Base-by-base conservation (phyloP, 495 filamentous ascomycete species). In the Bryoglossum gracile region DNA sequence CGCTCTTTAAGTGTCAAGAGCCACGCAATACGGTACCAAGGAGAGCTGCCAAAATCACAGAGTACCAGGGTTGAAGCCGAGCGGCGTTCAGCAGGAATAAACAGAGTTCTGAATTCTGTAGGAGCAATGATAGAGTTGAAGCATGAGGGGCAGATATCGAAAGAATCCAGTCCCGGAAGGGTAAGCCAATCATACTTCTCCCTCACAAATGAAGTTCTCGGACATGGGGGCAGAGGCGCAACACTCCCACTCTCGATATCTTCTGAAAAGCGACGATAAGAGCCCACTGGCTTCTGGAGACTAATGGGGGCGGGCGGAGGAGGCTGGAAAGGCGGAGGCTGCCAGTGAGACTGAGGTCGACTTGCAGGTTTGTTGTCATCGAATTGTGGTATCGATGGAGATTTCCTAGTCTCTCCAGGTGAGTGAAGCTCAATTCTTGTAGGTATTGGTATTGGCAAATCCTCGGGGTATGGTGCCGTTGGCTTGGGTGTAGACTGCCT, bases 1-100 rank as follows among this genome's bases (percentile, higher is more conserved):
- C 71, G 57, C 50, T 81, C 71, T 57, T 80, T 77, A 46, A 80
- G 68, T 16, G 74, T 80, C 34, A 83, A 68, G 0, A 78, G 65
- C 78, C 80, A 86, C 2, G 81, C 82, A 5, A 84, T 66, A n/a
- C 82, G 74, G 33, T 77, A 69, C 82, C 82, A 87, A 8, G 76
- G 70, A 16, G 71, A 70, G 43, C 74, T 74, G 48, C 59, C 59
- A 55, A 87, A 80, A 38, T 77, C 75, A 55, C 83, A 87, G 23
- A 65, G 58, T 13, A 72, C 66, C 34, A 66, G 64, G 30, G 66
- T 64, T 14, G 61, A 60, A 2, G 64, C 60, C 8, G 68, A 58
- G 24, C 69, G 69, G 2, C 65, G 55, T 13, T 63, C 63, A 10
- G 69, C 68, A 3, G 69, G 73, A 17, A 73, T 63, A 54, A 86